phyloP scores from a whole-genome alignment of 78 protist species.

The Dictyostelium firmibasis region DNA sequence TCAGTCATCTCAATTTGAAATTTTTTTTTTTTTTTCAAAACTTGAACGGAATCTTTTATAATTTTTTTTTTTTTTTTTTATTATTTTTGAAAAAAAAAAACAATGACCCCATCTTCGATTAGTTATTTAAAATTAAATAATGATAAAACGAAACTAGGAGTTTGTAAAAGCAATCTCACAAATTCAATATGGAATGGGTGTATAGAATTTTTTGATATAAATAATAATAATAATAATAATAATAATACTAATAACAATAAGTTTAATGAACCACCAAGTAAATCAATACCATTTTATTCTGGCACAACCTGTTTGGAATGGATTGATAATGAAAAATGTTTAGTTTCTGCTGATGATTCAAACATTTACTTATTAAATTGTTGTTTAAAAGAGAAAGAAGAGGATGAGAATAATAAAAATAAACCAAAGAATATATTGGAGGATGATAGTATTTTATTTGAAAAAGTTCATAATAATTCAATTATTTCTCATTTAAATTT shows the following conservation, averaged over 20 bases:
- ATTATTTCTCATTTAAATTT: background rate
- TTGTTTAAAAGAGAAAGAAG: background rate
- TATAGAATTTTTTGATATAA: background rate
- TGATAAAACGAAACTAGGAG: background rate
- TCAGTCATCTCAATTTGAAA: no score
- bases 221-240: background rate
- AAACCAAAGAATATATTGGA: background rate
- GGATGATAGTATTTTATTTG: background rate
- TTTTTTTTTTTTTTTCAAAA: no score
- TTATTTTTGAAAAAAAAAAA: no score
- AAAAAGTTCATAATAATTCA: background rate
- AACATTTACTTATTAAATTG: background rate
- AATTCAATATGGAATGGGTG: background rate
- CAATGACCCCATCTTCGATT: background rate
- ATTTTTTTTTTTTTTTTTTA: no score
- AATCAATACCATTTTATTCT: slow-evolving; percentile 1
- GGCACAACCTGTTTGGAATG: background rate
- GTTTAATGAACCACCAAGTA: background rate
- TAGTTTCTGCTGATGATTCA: background rate
- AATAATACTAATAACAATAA: background rate
- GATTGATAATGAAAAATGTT: background rate
- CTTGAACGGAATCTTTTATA: no score
- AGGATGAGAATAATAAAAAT: background rate
- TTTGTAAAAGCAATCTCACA: background rate
- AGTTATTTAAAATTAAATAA: background rate